phyloP scores from a whole-genome alignment of 768 basidiomycete genomes.

The Kwoniella bestiolae region DNA sequence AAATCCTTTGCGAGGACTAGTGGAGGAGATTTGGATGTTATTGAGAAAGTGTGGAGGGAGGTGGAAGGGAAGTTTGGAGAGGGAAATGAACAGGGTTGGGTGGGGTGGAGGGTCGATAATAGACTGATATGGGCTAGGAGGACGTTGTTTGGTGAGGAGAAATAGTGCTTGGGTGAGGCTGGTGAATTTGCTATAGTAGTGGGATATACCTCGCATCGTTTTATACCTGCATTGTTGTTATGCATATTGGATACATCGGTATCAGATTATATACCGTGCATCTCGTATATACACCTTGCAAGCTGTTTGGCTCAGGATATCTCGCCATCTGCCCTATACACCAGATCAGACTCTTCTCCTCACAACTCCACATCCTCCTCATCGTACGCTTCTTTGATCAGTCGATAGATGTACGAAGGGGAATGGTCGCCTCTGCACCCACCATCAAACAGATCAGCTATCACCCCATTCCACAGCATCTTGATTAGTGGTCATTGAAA shows the following conservation, averaged over 20 bases:
- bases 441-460: not conserved
- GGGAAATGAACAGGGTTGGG: constrained; percentile 46
- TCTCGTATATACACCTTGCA: too few species aligned
- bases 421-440: constrained; percentile 84
- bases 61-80: constrained; percentile 49
- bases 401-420: constrained; percentile 79
- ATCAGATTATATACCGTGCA: too few species aligned
- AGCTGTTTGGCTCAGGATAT: too few species aligned
- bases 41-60: constrained; percentile 37
- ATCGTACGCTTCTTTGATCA: constrained; percentile 93
- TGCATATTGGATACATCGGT: not conserved
- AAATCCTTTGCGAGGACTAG: constrained; percentile 43
- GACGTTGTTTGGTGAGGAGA: constrained; percentile 14
- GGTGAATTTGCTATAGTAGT: not conserved
- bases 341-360: not conserved
- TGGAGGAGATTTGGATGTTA: constrained; percentile 29
- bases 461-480: not conserved
- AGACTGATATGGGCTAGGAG: constrained; percentile 37
- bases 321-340: too few species aligned
- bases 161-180: not conserved
- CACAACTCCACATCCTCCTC: constrained; percentile 84
- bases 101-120: constrained; percentile 43
- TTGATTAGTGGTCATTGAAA: not conserved
- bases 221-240: not conserved
- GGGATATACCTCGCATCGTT: constrained; percentile 1